Percentiles rank a stretch among this genome's conserved stretches.
These are phyloP conservation scores for Trichoderma atrobrunneum DNA, from an alignment of 2,329 filamentous ascomycete genomes.

Conservation along the genomic window DNA sequence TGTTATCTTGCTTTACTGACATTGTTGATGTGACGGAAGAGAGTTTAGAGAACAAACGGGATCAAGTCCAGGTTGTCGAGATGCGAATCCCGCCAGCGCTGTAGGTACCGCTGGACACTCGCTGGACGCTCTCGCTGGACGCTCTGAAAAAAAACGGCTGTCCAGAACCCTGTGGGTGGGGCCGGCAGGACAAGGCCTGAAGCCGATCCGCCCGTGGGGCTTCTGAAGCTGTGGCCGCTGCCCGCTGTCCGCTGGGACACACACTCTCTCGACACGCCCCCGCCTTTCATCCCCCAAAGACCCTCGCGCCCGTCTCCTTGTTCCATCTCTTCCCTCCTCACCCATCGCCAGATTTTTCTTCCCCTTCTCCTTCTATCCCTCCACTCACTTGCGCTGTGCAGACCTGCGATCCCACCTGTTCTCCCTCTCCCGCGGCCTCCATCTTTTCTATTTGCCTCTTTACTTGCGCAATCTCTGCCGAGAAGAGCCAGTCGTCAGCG, in stretches of 20 bases:
- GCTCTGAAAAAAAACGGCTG: conserved; percentile 8
- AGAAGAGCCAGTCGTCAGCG: conserved; percentile 7
- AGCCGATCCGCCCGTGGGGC: conserved; percentile 25
- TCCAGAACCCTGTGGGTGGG: conserved; percentile 19
- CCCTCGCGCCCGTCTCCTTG: conserved; percentile 17
- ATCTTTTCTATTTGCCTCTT: not conserved
- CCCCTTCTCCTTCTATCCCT: not conserved
- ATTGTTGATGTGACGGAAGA: not conserved
- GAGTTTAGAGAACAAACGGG: not conserved
- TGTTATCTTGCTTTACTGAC: not conserved
- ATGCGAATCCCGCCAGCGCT: not conserved
- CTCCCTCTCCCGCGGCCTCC: not conserved
- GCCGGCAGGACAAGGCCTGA: conserved; percentile 22
- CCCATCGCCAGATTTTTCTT: not conserved
- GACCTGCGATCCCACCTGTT: not conserved
- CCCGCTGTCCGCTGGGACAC: conserved; percentile 16
- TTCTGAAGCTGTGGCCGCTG: conserved; percentile 21
- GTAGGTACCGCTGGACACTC: not conserved
- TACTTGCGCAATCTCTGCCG: conserved; percentile 1
- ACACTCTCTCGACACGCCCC: conserved; percentile 17
- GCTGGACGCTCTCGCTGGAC: no score
- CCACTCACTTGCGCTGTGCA: not conserved
- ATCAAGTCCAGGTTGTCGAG: not conserved
- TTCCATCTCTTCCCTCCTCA: conserved; percentile 18
- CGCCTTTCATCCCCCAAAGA: conserved; percentile 15